Evolutionary conservation across 2,329 filamentous ascomycete species (phyloP), one percentile per base, ranked within the genome.

Genomic region (Penicillium sp.): DNA sequence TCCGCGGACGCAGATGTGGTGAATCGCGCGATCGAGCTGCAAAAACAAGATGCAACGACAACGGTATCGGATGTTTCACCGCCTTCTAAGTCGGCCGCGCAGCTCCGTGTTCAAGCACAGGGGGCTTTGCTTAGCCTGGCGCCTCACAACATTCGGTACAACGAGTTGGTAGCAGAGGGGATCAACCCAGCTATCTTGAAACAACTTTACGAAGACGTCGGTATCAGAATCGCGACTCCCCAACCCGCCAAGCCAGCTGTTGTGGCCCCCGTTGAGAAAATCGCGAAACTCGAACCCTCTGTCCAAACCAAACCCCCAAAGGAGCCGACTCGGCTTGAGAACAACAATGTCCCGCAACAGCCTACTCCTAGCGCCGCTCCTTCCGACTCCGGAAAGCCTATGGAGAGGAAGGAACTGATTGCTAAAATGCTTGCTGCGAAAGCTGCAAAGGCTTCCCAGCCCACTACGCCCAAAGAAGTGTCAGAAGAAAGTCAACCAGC

Each of bases 341-440:
- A 38, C 4, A 30, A 15, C n/a, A 42, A 44, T n/a, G 17, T 8
- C 13, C 19, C 38, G 1, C 51, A 42, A 22, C 60, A 58, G 53
- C 17, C 61, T 12, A 53, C 35, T 26, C 10, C 28, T 38, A 13
- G 13, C 40, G 40, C 33, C 15, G 8, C 15, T 38, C 59, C 30
- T 15, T 15, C 51, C 22, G 68, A 62, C 6, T 19, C 66, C 3
- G 70, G 65, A 50, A 83, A 80, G 65, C 81, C 85, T 8, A 82
- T 90, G 65, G 88, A 91, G 70, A 85, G 91, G 24, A 91, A 91
- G 68, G 90, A 92, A 66, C 87, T 91, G 45, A 91, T 94, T 62
- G 90, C 91, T 4, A 87, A 89, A 53, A 83, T 93, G 59, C 82
- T 93, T 58, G 91, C 91, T n/a, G 88, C 86, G 1, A 93, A 91